phyloP scores from a whole-genome alignment of 176 grass and related monocot genomes.

The Saccharum officinarum region DNA sequence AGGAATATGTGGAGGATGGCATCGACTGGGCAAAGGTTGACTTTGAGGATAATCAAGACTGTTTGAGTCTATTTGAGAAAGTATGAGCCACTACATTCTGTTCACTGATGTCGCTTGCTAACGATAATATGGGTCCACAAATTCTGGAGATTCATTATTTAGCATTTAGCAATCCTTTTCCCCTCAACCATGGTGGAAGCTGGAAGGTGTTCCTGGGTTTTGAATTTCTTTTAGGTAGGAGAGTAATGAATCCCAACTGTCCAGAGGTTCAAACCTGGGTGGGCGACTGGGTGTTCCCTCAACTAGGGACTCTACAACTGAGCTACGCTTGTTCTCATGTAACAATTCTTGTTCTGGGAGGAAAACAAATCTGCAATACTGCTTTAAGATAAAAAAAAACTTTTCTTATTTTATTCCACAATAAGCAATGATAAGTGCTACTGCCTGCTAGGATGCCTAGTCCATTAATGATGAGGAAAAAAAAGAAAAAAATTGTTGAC shows the following conservation, averaged over 20 bases:
- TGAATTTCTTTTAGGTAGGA: background rate
- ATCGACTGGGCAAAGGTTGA: constrained; percentile 99
- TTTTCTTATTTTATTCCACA: background rate
- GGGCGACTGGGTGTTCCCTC: background rate
- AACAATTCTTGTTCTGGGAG: background rate
- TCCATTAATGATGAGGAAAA: background rate
- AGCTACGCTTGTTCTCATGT: background rate
- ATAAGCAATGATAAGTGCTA: constrained; percentile 1
- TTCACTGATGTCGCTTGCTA: background rate
- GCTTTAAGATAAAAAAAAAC: background rate
- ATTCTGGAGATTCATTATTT: constrained; percentile 1
- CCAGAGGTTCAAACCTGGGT: background rate
- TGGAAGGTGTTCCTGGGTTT: background rate
- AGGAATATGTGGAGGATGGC: constrained; percentile 98
- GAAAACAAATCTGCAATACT: background rate
- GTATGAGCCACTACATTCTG: constrained; percentile 39
- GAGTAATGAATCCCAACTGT: background rate
- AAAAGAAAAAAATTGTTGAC: background rate
- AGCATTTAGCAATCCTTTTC: background rate
- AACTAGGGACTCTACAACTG: background rate
- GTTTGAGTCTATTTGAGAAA: constrained; percentile 95
- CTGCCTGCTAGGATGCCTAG: background rate
- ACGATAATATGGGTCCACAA: background rate
- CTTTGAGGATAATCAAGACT: constrained; percentile 94
- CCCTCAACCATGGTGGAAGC: background rate